Evolutionary conservation across 2,329 filamentous ascomycete species (phyloP).

Genomic region (Aspergillus ruber): DNA sequence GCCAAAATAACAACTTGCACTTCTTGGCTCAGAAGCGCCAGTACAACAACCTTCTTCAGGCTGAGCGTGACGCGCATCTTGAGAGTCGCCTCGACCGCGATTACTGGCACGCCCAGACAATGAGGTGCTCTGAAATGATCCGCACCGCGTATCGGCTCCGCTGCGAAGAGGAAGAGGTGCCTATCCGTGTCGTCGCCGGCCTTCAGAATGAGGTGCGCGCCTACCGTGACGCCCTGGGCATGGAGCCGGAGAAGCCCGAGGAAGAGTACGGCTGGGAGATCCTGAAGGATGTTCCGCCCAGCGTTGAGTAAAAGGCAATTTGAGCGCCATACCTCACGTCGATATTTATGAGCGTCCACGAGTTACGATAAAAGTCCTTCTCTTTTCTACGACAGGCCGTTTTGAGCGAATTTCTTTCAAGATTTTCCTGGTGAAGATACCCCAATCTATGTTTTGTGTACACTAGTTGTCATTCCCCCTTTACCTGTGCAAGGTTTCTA

Average conservation of each 20-base stretch:
- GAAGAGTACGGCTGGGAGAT: conserved; percentile 46
- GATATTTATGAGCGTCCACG: conserved; percentile 4
- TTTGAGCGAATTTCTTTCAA: conserved; percentile 12
- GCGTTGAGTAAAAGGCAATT: conserved; percentile 19
- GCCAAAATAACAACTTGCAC: conserved; percentile 44
- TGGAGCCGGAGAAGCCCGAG: conserved; percentile 43
- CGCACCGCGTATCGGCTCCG: conserved; percentile 43
- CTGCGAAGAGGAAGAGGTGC: conserved; percentile 42
- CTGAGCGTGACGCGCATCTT: conserved; percentile 45
- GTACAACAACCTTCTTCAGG: conserved; percentile 46
- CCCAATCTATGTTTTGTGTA: conserved; percentile 14
- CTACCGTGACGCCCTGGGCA: conserved; percentile 41
- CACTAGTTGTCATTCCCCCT: conserved; percentile 5
- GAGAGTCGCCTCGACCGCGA: conserved; percentile 45
- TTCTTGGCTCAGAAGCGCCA: conserved; percentile 42
- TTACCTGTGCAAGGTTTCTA: background rate
- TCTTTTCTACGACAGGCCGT: conserved; percentile 12
- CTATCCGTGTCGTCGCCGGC: conserved; percentile 39
- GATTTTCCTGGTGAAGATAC: conserved; percentile 19
- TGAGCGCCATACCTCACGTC: background rate
- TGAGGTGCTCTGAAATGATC: conserved; percentile 45
- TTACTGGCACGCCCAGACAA: conserved; percentile 43
- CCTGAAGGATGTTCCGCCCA: conserved; percentile 37
- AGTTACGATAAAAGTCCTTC: conserved; percentile 12
- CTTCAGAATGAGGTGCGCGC: conserved; percentile 46